phyloP scores from a whole-genome alignment of 257 asterid genomes.

The Handroanthus guayacan region DNA sequence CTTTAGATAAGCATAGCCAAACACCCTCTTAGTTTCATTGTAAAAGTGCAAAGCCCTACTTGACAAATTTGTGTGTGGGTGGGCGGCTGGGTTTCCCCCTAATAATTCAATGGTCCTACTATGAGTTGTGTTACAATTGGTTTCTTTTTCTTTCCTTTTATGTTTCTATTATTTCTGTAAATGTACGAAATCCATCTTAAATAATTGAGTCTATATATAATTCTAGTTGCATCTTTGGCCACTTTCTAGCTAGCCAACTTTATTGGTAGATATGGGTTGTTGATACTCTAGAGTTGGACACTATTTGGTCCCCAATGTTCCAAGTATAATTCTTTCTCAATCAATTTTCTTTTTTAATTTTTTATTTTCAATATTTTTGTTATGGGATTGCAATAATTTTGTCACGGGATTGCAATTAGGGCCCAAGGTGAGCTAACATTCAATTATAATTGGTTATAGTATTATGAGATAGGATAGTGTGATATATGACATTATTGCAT shows the following conservation, averaged over 20 bases:
- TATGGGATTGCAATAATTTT: slow-evolving; percentile 13
- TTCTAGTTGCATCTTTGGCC: not conserved
- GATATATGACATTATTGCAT: not conserved
- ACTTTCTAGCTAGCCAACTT: not conserved
- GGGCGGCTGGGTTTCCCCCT: not conserved
- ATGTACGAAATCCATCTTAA: not conserved
- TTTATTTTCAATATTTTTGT: slow-evolving; percentile 5
- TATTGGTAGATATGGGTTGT: slow-evolving; percentile 14
- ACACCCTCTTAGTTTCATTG: not conserved
- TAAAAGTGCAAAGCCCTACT: not conserved
- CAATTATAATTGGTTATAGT: not conserved
- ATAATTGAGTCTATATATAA: not conserved
- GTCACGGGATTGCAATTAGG: slow-evolving; percentile 6
- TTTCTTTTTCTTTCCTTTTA: not conserved
- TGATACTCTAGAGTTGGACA: not conserved
- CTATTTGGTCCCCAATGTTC: slow-evolving; percentile 20
- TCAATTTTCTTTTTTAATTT: not conserved
- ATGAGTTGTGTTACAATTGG: not conserved
- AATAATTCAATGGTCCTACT: slow-evolving; percentile 19
- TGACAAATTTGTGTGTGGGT: not conserved
- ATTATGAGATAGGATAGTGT: not conserved
- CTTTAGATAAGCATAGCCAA: too few relatives aligned
- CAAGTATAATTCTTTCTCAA: not conserved
- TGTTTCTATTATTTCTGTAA: not conserved
- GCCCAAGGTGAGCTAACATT: not conserved